These are phyloP conservation scores for Protomyces inouyei DNA, from an alignment of 1,139 yeast genomes.

Conservation along the genomic window DNA sequence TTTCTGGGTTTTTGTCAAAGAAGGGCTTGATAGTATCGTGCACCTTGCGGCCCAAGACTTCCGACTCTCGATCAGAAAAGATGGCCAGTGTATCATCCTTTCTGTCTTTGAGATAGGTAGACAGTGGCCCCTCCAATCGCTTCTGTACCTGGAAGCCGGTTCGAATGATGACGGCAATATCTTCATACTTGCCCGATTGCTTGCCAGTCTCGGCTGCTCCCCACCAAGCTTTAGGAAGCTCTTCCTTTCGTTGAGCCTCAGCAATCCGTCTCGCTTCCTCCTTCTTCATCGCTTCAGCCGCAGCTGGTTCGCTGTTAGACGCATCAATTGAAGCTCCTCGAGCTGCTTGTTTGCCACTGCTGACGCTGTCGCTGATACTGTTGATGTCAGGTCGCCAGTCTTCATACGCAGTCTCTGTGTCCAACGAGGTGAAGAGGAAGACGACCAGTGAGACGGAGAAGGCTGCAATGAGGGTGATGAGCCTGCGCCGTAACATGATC, in stretches of 20 bases:
- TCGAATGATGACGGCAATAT: constrained; percentile 13
- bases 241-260: constrained; percentile 3
- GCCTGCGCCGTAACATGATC: not conserved
- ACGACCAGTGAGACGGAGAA: not conserved
- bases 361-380: not conserved
- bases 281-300: constrained; percentile 7
- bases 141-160: constrained; percentile 12
- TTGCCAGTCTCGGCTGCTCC: not conserved
- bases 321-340: not conserved
- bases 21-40: constrained; percentile 8
- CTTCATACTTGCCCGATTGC: not conserved
- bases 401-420: not conserved
- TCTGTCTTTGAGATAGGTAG: not conserved
- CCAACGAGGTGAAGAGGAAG: not conserved
- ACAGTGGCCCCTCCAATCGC: constrained; percentile 5
- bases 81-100: constrained; percentile 1
- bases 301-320: not conserved
- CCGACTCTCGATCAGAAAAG: constrained; percentile 2
- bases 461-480: not conserved
- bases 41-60: not conserved
- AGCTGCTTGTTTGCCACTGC: not conserved
- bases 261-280: constrained; percentile 2
- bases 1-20: not conserved
- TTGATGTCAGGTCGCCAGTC: not conserved
- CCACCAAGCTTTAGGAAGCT: not conserved